Conservation (phyloP, 2,329 filamentous ascomycete species). For the Didymosphaeria variabile region DNA sequence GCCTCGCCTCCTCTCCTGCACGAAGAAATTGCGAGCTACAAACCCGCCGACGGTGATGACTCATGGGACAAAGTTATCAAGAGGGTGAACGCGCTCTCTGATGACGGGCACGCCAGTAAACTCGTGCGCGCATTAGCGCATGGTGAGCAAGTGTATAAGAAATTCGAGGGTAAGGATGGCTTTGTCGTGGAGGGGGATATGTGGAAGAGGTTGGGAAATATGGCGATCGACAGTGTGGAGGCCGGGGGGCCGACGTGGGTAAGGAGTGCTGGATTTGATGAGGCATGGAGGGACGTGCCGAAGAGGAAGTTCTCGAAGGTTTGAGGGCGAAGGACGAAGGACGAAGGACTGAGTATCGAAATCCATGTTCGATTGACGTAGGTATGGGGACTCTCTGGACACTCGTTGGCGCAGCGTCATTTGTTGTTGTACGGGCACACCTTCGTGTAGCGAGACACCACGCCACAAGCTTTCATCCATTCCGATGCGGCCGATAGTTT, state of each 20-base stretch:
- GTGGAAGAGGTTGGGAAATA: constrained; percentile 69
- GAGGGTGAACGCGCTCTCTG: constrained; percentile 60
- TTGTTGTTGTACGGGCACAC: too few relatives aligned
- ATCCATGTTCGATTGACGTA: too few relatives aligned
- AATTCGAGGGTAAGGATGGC: constrained; percentile 55
- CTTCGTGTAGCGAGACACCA: too few relatives aligned
- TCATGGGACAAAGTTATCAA: constrained; percentile 56
- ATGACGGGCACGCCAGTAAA: constrained; percentile 87
- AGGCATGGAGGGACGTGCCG: constrained; percentile 67
- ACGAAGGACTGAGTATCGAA: too few relatives aligned
- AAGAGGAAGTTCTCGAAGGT: constrained; percentile 33
- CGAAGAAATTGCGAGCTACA: constrained; percentile 69
- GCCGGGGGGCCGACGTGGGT: constrained; percentile 66
- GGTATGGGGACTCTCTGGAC: too few relatives aligned
- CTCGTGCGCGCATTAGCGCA: constrained; percentile 74
- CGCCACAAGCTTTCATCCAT: too few relatives aligned
- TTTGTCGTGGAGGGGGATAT: constrained; percentile 63
- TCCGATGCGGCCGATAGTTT: too few relatives aligned
- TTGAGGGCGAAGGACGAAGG: background rate
- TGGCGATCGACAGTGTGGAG: constrained; percentile 71
- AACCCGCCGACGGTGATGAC: constrained; percentile 52
- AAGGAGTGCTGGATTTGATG: constrained; percentile 67
- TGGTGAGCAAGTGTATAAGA: constrained; percentile 63
- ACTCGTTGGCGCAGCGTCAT: too few relatives aligned
- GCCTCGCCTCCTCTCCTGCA: constrained; percentile 68